A percentile compares a stretch with the other conserved stretches of the same genome.
Evolutionary conservation across 768 basidiomycete genomes (phyloP).

Genomic region (Tylopilus rubrobrunneus): DNA sequence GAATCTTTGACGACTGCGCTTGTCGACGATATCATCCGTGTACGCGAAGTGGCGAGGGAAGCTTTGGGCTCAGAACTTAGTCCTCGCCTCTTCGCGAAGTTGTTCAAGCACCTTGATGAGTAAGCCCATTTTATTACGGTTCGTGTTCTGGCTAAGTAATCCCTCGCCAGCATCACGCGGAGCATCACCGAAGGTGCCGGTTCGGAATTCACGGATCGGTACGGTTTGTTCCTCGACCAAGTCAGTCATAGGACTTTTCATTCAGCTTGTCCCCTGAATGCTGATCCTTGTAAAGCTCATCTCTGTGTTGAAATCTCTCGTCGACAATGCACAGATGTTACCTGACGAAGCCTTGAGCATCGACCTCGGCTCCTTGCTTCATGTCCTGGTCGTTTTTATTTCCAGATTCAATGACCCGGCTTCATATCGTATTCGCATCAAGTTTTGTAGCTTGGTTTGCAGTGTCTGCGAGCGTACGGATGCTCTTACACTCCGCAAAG

Average conservation of each 20-base stretch:
- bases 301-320: constrained; percentile 67
- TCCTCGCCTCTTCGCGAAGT: constrained; percentile 58
- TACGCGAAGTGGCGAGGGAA: constrained; percentile 78
- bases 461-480: constrained; percentile 61
- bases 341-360: constrained; percentile 59
- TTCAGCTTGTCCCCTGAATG: background rate
- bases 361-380: constrained; percentile 59
- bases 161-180: constrained; percentile 43
- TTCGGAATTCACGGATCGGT: constrained; percentile 37
- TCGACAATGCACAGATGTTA: constrained; percentile 63
- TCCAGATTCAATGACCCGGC: constrained; percentile 52
- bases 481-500: constrained; percentile 60
- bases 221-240: constrained; percentile 66
- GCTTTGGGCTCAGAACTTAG: constrained; percentile 79
- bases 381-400: constrained; percentile 61
- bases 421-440: constrained; percentile 64
- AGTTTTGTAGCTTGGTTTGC: constrained; percentile 73
- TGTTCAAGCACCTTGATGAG: constrained; percentile 74
- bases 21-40: constrained; percentile 54
- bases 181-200: constrained; percentile 46
- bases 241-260: constrained; percentile 32
- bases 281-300: constrained; percentile 51
- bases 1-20: constrained; percentile 66
- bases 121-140: constrained; percentile 34
- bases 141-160: background rate